Percentiles rank a stretch among this genome's conserved stretches.
These are phyloP conservation scores for Ganoderma leucocontextum DNA, from an alignment of 1,284 basidiomycete genomes.

Conservation along the genomic window DNA sequence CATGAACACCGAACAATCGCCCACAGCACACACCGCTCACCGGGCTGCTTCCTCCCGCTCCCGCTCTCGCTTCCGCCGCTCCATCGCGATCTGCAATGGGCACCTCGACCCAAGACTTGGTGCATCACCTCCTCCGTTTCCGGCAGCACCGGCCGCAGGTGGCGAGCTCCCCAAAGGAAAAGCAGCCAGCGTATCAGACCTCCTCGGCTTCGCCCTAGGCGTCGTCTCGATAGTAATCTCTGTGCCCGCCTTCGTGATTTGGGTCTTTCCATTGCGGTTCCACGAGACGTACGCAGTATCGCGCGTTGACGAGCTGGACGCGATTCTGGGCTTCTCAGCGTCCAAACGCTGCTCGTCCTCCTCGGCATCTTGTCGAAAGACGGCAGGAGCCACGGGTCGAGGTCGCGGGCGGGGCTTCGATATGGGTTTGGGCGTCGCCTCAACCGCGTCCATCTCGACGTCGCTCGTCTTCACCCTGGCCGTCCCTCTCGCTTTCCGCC, in stretches of 20 bases:
- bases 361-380: constrained; percentile 3
- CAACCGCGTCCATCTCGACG: constrained; percentile 7
- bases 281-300: constrained; percentile 7
- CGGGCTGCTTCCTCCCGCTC: constrained; percentile 4
- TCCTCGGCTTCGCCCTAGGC: constrained; percentile 5
- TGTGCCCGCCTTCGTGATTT: constrained; percentile 3
- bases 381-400: constrained; percentile 1
- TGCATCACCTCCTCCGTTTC: neutral
- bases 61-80: constrained; percentile 2
- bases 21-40: constrained; percentile 6
- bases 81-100: neutral
- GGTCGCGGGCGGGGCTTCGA: constrained; percentile 25
- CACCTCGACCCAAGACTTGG: neutral
- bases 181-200: neutral
- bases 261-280: neutral
- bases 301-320: constrained; percentile 2
- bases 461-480: constrained; percentile 19
- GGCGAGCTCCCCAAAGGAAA: neutral
- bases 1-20: neutral
- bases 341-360: neutral
- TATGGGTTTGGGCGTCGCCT: constrained; percentile 21
- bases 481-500: constrained; percentile 7
- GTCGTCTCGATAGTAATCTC: neutral
- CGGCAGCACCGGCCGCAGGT: neutral
- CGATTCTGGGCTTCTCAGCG: neutral